Base-by-base conservation (phyloP, 768 basidiomycete species). In the Clitopilus hobsonii region DNA sequence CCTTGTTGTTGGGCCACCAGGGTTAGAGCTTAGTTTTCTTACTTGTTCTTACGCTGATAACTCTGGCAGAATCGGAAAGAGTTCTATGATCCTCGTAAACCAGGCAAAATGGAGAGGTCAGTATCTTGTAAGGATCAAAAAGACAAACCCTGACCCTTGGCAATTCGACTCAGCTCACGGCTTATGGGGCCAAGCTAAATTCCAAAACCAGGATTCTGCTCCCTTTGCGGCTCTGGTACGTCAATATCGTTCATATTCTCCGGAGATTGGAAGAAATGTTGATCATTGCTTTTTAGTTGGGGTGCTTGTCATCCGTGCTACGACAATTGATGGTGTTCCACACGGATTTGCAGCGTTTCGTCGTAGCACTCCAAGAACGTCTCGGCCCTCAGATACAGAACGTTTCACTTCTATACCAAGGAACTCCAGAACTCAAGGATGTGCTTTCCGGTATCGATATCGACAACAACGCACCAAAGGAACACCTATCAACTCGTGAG, bases 161-260 rank as follows among this genome's bases (percentile, higher is more conserved):
- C 11, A 6, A 24, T 57, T 27, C 41, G 25, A n/a, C n/a, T 49
- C 49, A 83, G 81, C 79, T 20, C 85, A 87, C 59, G 87, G 87
- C 3, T 74, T 88, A 5, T 89, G 87, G 87, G 87, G 86, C 13
- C 86, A 88, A 58, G 86, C 86, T 6, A 88, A 88, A 67, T 88
- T 88, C 58, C 82, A 86, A 60, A 79, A 72, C 49, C 73, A 76
- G 5, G 82, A 85, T 53, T 80, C 84, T 2, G 83, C 86, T 3
- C 88, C 88, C 14, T 90, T 88, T 63, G 76, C 83, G 13, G 83
- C 85, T 0, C 64, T 90, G 47, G 63, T 62, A 38, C 56, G 58
- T 2, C 10, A n/a, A 25, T 52, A 25, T 10, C 13, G n/a, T 28
- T 22, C 8, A 45, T 25, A 32, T 48, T 56, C 53, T 61, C 29